These are phyloP conservation scores for Mangifera indica DNA, from an alignment of 345 rosid species.

Conservation along the genomic window DNA sequence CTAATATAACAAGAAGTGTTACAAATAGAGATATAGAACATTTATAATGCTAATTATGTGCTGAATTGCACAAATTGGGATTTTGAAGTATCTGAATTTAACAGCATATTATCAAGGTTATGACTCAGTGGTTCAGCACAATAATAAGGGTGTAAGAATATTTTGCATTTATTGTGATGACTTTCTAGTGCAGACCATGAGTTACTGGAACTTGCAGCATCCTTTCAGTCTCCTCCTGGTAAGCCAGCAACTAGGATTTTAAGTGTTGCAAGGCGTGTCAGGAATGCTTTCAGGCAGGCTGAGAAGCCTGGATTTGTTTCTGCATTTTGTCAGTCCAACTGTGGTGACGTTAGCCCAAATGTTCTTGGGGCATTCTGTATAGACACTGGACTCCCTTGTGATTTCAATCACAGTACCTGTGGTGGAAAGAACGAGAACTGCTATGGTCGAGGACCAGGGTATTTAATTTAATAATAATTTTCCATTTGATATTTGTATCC, in stretches of 20 bases:
- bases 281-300: slow-evolving; percentile 75
- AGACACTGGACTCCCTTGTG: slow-evolving; percentile 94
- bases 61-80: background rate
- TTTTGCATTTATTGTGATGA: slow-evolving; percentile 11
- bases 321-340: slow-evolving; percentile 95
- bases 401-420: slow-evolving; percentile 96
- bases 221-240: slow-evolving; percentile 76
- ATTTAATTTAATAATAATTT: slow-evolving; percentile 20
- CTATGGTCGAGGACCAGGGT: slow-evolving; percentile 99
- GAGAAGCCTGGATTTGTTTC: slow-evolving; percentile 86
- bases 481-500: background rate
- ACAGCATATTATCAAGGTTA: background rate
- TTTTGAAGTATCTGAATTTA: background rate
- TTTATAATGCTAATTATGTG: background rate
- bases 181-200: slow-evolving; percentile 57
- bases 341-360: slow-evolving; percentile 99
- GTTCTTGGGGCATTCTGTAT: slow-evolving; percentile 91
- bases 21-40: background rate
- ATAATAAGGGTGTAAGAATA: background rate
- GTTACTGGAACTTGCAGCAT: slow-evolving; percentile 89
- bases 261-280: slow-evolving; percentile 75
- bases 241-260: slow-evolving; percentile 56
- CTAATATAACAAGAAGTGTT: background rate
- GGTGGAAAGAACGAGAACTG: slow-evolving; percentile 90
- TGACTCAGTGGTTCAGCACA: background rate